Evolutionary conservation across 2,329 filamentous ascomycete genomes (phyloP), one percentile per base, ranked within the genome.

Genomic region (Phoma herbarum): DNA sequence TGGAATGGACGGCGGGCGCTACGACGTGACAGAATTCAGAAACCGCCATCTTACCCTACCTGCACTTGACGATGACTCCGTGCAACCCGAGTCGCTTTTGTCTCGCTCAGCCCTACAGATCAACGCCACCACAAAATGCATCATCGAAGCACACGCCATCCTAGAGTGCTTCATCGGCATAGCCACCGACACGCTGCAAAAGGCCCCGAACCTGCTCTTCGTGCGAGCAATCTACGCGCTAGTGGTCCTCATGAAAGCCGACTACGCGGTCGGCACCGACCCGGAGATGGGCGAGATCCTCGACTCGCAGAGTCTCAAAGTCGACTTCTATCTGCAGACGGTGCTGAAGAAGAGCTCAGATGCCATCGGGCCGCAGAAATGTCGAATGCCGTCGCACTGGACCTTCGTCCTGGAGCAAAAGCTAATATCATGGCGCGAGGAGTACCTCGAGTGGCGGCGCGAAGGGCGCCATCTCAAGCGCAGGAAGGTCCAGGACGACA

Each of bases 1-100:
- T 37, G 74, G 68, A 1, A 76, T 77, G 74, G 75, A 77, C 20
- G 73, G 74, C 10, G 75, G 75, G 18, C 68, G 67, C 25, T 75
- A 75, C 52, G 71, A 76, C 33, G 73, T 73, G 6, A 74, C 73
- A 12, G 71, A 75, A 11, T 77, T 74, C 45, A 55, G 68, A 9
- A 76, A 76, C 49, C 68, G 72, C 25, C 68, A 75, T 28, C 57
- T 75, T 18, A 72, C 73, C 0, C 65, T 77, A 2, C 75, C 75
- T 4, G 71, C 72, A 2, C 62, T 76, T 1, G 73, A 77, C 51
- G 71, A 74, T 44, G 67, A 71, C 49, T 66, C 65, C 26, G 59
- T 75, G 9, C 73, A 77, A 42, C 73, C 73, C 5, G 75, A 77
- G 48, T 69, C 70, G 2, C 65, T 74, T 1, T 64, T 74, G 2